phyloP scores from a whole-genome alignment of 2,329 filamentous ascomycete genomes.

The Aspergillus oerlinghausenensis region DNA sequence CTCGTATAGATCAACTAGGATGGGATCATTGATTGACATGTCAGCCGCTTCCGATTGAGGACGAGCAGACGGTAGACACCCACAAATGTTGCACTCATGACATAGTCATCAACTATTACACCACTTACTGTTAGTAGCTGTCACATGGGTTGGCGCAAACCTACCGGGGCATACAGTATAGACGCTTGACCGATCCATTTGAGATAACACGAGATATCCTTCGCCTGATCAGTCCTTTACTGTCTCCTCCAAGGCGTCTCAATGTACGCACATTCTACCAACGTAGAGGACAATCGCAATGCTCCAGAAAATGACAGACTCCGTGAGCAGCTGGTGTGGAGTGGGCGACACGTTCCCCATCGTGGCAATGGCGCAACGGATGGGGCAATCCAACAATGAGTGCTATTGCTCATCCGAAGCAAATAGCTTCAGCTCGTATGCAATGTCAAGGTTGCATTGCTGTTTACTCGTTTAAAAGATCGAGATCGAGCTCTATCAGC shows the following conservation, averaged over 20 bases:
- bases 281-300: conserved; percentile 25
- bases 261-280: conserved; percentile 25
- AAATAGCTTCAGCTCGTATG: background rate
- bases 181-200: conserved; percentile 24
- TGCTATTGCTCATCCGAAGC: background rate
- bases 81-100: conserved; percentile 37
- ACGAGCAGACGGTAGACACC: conserved; percentile 8
- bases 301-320: conserved; percentile 28
- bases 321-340: conserved; percentile 24
- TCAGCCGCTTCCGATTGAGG: background rate
- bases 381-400: background rate
- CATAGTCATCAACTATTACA: conserved; percentile 32
- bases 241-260: conserved; percentile 1
- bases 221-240: background rate
- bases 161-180: conserved; percentile 20
- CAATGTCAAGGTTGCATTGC: background rate
- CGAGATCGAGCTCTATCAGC: background rate
- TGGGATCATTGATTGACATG: background rate
- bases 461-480: background rate
- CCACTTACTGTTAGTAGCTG: background rate
- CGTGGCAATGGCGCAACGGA: background rate
- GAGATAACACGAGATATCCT: conserved; percentile 19
- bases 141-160: background rate
- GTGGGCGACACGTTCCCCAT: conserved; percentile 30
- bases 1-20: conserved; percentile 31